phyloP scores from a whole-genome alignment of 129 eudicot species.

The Ambrosia trifida region DNA sequence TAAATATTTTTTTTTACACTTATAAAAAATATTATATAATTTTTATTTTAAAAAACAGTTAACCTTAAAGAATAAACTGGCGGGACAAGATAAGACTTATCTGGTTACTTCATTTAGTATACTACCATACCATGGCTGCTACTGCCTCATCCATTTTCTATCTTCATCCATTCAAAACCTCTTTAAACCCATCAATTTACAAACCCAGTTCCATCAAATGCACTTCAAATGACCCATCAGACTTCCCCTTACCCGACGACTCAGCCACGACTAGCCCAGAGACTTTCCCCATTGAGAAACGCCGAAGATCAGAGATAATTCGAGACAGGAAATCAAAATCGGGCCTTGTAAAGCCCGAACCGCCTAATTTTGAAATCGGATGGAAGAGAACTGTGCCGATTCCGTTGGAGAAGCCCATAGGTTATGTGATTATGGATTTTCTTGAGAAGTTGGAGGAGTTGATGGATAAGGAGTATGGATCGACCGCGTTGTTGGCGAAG shows the following conservation, averaged over 20 bases:
- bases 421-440: conserved; percentile 84
- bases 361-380: conserved; percentile 76
- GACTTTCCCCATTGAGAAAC: conserved; percentile 69
- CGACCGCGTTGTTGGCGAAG: conserved; percentile 64
- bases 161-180: conserved; percentile 24
- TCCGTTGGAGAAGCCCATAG: conserved; percentile 66
- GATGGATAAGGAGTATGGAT: conserved; percentile 72
- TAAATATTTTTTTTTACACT: no score
- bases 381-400: conserved; percentile 79
- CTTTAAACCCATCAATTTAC: conserved; percentile 13
- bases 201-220: conserved; percentile 37
- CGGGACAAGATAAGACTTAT: conserved; percentile 2
- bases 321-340: conserved; percentile 51
- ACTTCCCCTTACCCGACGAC: conserved; percentile 40
- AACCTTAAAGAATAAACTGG: not conserved
- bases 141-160: conserved; percentile 49
- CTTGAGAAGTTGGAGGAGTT: conserved; percentile 66
- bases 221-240: conserved; percentile 32
- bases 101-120: not conserved
- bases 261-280: conserved; percentile 46
- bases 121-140: conserved; percentile 7
- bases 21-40: no score
- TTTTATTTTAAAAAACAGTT: not conserved
- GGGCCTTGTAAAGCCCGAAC: conserved; percentile 61
- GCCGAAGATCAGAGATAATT: conserved; percentile 60